phyloP scores from a whole-genome alignment of 129 eudicot species.

The Scalesia atractyloides region DNA sequence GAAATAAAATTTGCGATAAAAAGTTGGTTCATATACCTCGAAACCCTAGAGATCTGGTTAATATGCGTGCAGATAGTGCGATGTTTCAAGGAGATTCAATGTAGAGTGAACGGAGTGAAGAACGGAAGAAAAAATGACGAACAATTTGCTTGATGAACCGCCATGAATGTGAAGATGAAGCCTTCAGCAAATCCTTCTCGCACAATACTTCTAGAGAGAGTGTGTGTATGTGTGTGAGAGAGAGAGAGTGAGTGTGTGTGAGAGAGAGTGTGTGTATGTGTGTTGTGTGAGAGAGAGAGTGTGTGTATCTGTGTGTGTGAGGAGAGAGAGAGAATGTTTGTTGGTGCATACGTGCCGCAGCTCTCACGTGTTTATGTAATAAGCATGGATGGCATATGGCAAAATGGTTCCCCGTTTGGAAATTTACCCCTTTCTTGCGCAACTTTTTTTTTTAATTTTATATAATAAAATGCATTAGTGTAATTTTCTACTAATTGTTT shows the following conservation, averaged over 20 bases:
- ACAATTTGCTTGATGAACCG: constrained; percentile 9
- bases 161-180: constrained; percentile 14
- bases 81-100: constrained; percentile 4
- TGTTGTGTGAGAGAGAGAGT: constrained; percentile 2
- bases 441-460: neutral
- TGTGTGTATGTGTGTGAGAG: neutral
- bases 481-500: no score
- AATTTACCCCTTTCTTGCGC: neutral
- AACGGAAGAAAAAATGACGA: neutral
- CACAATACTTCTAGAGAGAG: constrained; percentile 20
- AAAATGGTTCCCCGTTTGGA: neutral
- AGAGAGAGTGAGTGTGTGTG: neutral
- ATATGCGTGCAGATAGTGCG: neutral
- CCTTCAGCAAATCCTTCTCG: constrained; percentile 7
- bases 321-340: constrained; percentile 19
- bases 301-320: no score
- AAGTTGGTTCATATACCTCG: neutral
- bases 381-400: constrained; percentile 18
- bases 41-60: constrained; percentile 8
- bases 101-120: neutral
- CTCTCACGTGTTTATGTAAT: constrained; percentile 35
- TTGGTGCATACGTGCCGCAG: constrained; percentile 35
- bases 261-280: constrained; percentile 11
- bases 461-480: neutral
- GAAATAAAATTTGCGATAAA: neutral